A percentile compares a stretch with the other conserved stretches of the same genome.
phyloP scores from a whole-genome alignment of 495 filamentous ascomycete species.

The Niebla homalea region DNA sequence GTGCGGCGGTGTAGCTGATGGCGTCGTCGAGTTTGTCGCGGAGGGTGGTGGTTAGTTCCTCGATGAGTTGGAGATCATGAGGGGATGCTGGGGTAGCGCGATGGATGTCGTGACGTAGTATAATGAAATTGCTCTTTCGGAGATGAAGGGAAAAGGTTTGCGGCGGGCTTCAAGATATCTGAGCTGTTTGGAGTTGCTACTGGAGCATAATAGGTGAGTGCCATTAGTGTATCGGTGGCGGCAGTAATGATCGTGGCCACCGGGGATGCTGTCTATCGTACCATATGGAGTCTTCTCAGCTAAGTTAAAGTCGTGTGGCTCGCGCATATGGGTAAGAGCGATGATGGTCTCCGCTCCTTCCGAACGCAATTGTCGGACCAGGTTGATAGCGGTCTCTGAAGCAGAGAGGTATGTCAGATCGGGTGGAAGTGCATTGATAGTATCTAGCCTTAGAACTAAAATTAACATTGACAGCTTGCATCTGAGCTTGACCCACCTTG shows the following conservation, averaged over 20 bases:
- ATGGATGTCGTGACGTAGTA: constrained; percentile 58
- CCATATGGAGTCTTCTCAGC: constrained; percentile 53
- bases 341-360: constrained; percentile 72
- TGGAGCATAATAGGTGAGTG: constrained; percentile 67
- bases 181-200: constrained; percentile 80
- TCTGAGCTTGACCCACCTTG: too few relatives aligned
- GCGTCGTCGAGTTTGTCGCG: constrained; percentile 68
- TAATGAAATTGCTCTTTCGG: constrained; percentile 45
- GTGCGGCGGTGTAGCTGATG: constrained; percentile 63
- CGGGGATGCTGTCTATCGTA: constrained; percentile 69
- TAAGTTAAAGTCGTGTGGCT: constrained; percentile 75
- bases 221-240: constrained; percentile 60
- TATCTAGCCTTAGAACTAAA: constrained; percentile 84
- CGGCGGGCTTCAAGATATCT: constrained; percentile 68
- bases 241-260: constrained; percentile 87
- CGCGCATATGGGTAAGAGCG: constrained; percentile 70
- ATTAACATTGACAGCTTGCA: too few relatives aligned
- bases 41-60: constrained; percentile 54
- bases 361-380: constrained; percentile 54
- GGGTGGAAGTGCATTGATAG: constrained; percentile 73
- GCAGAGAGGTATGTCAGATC: constrained; percentile 69
- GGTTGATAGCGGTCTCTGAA: constrained; percentile 50
- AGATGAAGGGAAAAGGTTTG: too few relatives aligned
- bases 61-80: constrained; percentile 42
- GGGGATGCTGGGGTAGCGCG: constrained; percentile 49